Base-by-base conservation (phyloP, 2,329 filamentous ascomycete genomes). In the Epichloe brachyelytri region DNA sequence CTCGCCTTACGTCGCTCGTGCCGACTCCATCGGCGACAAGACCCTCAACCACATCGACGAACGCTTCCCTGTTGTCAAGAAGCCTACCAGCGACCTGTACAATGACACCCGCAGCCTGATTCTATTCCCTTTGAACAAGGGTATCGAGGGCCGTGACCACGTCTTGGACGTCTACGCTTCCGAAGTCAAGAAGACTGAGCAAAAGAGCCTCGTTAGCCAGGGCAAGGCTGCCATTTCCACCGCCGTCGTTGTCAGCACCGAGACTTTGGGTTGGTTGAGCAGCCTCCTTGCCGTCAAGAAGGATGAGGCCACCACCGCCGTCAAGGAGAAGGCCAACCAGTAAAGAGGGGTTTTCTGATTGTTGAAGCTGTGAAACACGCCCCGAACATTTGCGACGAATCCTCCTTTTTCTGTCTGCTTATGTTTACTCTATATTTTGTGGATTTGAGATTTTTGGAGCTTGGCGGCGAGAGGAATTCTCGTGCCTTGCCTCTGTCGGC, bases 1-100 rank as follows among this genome's bases (percentile, higher is more conserved):
- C 56, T 82, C 83, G 49, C 90, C 91, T 1, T 96, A 96, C 69
- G 78, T 95, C 57, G 75, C 80, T 65, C 88, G 83, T 67, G 90
- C 83, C 62, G 93, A 97, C 66, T 71, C 79, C 53, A 70, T 95
- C 49, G 86, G 84, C 57, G 82, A 88, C 68, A 75, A 79, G 65
- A 79, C 83, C n/a, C 75, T 91, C 57, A 72, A 68, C 60, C 80
- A 77, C 62, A 72, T 91, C 59, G 86, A 91, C 58, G 70, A 79
- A 65, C 78, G 73, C 56, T 84, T 89, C 65, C 86, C 86, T 49
- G 74, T 78, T 54, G 76, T 91, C 65, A 87, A 84, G 73, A 84
- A 88, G 70, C 81, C 86, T 48, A 86, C 85, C 26, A 73, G 77
- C 57, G 83, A 87, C 65, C 74, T 90, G 49, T 80, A 80, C 67